phyloP scores from a whole-genome alignment of 352 stramenopile species.

The Pythium dissotocum region DNA sequence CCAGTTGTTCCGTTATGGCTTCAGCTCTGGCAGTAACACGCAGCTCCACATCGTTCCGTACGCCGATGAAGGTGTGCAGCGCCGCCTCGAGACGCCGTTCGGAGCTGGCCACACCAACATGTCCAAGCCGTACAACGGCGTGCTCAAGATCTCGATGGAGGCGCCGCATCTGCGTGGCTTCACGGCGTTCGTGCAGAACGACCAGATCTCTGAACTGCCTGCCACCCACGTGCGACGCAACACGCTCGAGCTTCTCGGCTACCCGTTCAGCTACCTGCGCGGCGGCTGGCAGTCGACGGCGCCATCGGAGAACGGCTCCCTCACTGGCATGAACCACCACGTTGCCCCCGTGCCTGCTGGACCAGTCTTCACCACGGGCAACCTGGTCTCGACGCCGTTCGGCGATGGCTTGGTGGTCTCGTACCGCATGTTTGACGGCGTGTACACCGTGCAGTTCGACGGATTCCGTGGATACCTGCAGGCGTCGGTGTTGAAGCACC shows the following conservation, averaged over 20 bases:
- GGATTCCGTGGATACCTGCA: constrained; percentile 57
- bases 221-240: constrained; percentile 46
- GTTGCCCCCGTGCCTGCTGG: neutral
- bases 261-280: constrained; percentile 70
- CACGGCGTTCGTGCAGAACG: constrained; percentile 55
- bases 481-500: constrained; percentile 26
- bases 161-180: constrained; percentile 44
- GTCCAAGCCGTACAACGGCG: constrained; percentile 48
- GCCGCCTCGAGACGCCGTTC: constrained; percentile 59
- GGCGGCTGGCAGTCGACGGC: constrained; percentile 33
- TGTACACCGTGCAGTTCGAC: constrained; percentile 58
- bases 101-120: constrained; percentile 53
- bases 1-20: constrained; percentile 66
- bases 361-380: constrained; percentile 43
- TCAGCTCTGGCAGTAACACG: constrained; percentile 22
- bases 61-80: constrained; percentile 41
- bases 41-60: constrained; percentile 31
- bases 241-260: constrained; percentile 69
- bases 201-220: constrained; percentile 37
- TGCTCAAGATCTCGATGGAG: constrained; percentile 47
- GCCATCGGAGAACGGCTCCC: constrained; percentile 26
- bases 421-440: constrained; percentile 46
- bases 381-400: constrained; percentile 64
- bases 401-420: constrained; percentile 56
- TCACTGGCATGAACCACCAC: constrained; percentile 3